Percentiles rank a stretch among this genome's conserved stretches.
These are phyloP conservation scores for Penicillium flavigenum DNA, from an alignment of 495 filamentous ascomycete genomes.

Conservation along the genomic window DNA sequence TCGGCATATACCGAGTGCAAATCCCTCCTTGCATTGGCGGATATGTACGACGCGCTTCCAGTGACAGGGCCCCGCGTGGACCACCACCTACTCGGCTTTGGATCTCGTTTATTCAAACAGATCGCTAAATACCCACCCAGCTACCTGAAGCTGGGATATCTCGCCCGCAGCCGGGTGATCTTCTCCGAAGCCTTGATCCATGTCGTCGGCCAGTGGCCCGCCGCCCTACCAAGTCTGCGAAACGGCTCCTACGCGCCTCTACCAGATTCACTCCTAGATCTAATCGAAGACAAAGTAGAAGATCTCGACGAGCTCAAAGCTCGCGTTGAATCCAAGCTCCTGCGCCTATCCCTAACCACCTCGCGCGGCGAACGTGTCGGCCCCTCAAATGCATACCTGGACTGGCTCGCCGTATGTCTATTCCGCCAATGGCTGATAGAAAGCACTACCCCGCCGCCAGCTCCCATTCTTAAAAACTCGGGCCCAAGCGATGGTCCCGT, in stretches of 20 bases:
- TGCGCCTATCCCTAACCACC: slow-evolving; percentile 77
- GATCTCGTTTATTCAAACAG: slow-evolving; percentile 84
- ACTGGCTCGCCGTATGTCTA: slow-evolving; percentile 81
- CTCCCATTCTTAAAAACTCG: slow-evolving; percentile 47
- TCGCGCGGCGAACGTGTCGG: slow-evolving; percentile 75
- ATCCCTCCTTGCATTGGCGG: slow-evolving; percentile 75
- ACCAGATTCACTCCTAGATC: slow-evolving; percentile 71
- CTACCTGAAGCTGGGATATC: slow-evolving; percentile 85
- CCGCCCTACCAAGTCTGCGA: slow-evolving; percentile 71
- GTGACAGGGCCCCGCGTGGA: slow-evolving; percentile 89
- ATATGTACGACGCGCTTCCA: slow-evolving; percentile 86
- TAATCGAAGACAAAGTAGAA: slow-evolving; percentile 88
- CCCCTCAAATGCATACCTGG: slow-evolving; percentile 73
- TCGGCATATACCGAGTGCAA: slow-evolving; percentile 91
- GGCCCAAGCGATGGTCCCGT: slow-evolving; percentile 21
- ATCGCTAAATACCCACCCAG: slow-evolving; percentile 90
- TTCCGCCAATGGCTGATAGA: slow-evolving; percentile 92
- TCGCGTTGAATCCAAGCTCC: slow-evolving; percentile 70
- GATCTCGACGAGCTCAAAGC: slow-evolving; percentile 72
- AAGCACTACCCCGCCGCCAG: slow-evolving; percentile 69
- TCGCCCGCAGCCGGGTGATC: slow-evolving; percentile 79
- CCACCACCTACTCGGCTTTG: slow-evolving; percentile 88
- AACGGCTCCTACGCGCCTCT: slow-evolving; percentile 56
- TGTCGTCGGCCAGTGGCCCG: slow-evolving; percentile 89
- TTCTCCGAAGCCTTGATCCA: slow-evolving; percentile 89